Conservation (phyloP, 2,329 filamentous ascomycete species). For the Alternaria triticina region DNA sequence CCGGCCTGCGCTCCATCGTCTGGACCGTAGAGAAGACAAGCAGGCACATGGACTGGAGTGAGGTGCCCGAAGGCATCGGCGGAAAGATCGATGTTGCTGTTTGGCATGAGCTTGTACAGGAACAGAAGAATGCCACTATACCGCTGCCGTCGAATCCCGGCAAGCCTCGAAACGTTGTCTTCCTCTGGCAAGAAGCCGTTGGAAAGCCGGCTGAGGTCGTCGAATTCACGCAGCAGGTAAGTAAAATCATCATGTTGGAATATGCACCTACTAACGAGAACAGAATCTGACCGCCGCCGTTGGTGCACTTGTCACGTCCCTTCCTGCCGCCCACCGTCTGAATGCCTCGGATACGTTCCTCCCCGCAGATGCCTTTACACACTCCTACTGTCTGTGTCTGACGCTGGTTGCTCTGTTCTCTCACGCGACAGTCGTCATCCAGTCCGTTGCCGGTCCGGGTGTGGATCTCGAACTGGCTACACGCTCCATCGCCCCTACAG, state of each 20-base stretch:
- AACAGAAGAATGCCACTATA: slow-evolving; percentile 60
- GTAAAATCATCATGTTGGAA: not conserved
- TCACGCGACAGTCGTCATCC: slow-evolving; percentile 85
- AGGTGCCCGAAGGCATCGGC: slow-evolving; percentile 78
- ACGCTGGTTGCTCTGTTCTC: slow-evolving; percentile 83
- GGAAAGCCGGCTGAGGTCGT: slow-evolving; percentile 68
- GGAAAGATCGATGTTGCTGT: slow-evolving; percentile 81
- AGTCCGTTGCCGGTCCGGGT: slow-evolving; percentile 78
- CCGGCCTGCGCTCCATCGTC: slow-evolving; percentile 75
- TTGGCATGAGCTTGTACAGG: slow-evolving; percentile 87
- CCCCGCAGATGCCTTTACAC: slow-evolving; percentile 79
- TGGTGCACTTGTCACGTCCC: slow-evolving; percentile 74
- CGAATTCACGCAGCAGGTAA: slow-evolving; percentile 74
- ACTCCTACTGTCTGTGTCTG: slow-evolving; percentile 78
- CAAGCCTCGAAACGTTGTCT: slow-evolving; percentile 59
- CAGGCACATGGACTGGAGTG: slow-evolving; percentile 94
- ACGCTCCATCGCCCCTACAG: slow-evolving; percentile 77
- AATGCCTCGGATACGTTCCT: slow-evolving; percentile 80
- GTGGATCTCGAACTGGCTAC: slow-evolving; percentile 76
- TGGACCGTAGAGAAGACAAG: slow-evolving; percentile 94
- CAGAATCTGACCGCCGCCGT: slow-evolving; percentile 87
- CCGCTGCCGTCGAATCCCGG: slow-evolving; percentile 70
- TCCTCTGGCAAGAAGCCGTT: slow-evolving; percentile 68
- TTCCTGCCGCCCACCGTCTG: slow-evolving; percentile 78
- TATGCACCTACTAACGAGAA: slow-evolving; percentile 11